phyloP scores from a whole-genome alignment of 2,329 filamentous ascomycete species.

The Lizonia empirigonia region DNA sequence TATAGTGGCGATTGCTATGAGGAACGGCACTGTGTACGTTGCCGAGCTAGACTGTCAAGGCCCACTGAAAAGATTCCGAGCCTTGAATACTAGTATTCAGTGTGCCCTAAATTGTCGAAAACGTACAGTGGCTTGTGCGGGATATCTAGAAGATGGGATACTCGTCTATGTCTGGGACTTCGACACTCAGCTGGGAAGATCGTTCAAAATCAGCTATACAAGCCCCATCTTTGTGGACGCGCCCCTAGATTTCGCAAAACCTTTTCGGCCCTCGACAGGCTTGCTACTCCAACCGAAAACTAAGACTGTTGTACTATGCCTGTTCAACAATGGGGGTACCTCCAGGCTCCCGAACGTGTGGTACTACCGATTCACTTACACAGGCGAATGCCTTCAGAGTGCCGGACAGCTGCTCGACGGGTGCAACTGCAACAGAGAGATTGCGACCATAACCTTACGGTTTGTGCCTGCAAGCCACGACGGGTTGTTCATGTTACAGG shows the following conservation, averaged over 20 bases:
- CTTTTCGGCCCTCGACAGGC: background rate
- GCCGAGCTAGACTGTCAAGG: slow-evolving; percentile 20
- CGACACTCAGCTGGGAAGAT: slow-evolving; percentile 29
- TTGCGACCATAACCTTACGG: background rate
- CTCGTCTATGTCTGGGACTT: slow-evolving; percentile 40
- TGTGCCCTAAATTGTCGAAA: slow-evolving; percentile 23
- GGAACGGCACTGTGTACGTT: slow-evolving; percentile 24
- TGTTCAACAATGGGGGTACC: background rate
- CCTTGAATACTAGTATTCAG: slow-evolving; percentile 13
- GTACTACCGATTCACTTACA: slow-evolving; percentile 19
- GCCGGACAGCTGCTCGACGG: background rate
- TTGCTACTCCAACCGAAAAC: slow-evolving; percentile 21
- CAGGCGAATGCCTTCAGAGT: slow-evolving; percentile 9
- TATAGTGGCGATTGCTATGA: slow-evolving; percentile 32
- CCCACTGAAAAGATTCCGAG: slow-evolving; percentile 28
- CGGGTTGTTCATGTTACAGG: slow-evolving; percentile 5
- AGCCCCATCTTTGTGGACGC: background rate
- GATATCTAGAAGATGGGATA: background rate
- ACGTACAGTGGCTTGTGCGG: slow-evolving; percentile 32
- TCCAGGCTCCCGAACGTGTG: background rate
- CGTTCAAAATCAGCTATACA: slow-evolving; percentile 23
- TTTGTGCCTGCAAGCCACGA: slow-evolving; percentile 8
- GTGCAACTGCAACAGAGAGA: background rate
- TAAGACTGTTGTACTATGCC: slow-evolving; percentile 16
- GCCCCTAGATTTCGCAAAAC: background rate